Base-by-base conservation (phyloP, 192 early-diverging fungal genomes). In the Podila clonocystis region DNA sequence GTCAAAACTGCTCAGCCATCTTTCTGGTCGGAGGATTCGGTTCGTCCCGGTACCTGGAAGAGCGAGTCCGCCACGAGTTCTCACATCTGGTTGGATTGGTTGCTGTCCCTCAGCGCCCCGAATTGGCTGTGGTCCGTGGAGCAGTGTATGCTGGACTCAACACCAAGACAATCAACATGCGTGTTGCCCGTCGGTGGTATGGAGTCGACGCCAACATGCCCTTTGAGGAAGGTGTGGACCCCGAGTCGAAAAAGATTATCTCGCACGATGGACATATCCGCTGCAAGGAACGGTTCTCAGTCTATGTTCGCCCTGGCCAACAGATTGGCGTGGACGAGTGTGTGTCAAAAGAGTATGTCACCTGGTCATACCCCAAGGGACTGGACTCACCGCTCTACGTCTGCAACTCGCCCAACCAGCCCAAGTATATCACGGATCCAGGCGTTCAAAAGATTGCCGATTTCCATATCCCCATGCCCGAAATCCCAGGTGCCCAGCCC, bases 21-120 rank as follows among this genome's bases (percentile, higher is more conserved):
- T 86, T 89, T 63, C 45, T 89, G 58, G 86, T 86, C 20, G 88
- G 88, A 70, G 88, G 88, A 1, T 89, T 89, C 73, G 85, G 88
- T 19, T 82, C 83, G 0, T 89, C 88, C 12, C 83, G 84, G 5
- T 89, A 89, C 60, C 63, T 89, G 12, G 85, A 84, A 48, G 78
- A 84, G 49, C 83, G 86, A 22, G 82, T 87, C 20, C 82, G 82
- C 36, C 62, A 86, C 41, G 83, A 86, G 50, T 87, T 87, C 73
- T 67, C 73, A 5, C 55, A 68, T 36, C 71, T 83, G 9, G 83
- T 88, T 0, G 80, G 82, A 11, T 30, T 87, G 12, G 74, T 89
- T 15, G 88, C 87, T n/a, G 87, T 88, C 24, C 88, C 88, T 20
- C 85, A 83, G 31, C 85, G 86, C 68, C 82, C 85, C 29, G 87